These are phyloP conservation scores for Spinacia oleracea DNA, from an alignment of 179 eudicot species.

Conservation along the genomic window DNA sequence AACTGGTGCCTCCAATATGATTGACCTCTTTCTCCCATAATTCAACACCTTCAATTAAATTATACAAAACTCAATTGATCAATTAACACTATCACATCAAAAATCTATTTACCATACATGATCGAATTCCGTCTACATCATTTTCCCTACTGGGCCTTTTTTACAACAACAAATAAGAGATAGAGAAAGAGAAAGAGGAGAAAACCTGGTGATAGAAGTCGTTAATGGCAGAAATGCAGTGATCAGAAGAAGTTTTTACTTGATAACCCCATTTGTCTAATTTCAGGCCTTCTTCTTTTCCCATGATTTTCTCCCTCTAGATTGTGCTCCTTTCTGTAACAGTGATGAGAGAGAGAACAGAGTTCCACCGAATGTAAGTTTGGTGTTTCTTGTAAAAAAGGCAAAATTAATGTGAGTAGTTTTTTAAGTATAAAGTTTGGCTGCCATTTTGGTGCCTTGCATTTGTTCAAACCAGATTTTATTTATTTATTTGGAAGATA, in stretches of 20 bases:
- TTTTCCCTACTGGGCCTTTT: neutral
- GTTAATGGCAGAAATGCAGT: conserved; percentile 74
- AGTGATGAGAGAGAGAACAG: too few relatives aligned
- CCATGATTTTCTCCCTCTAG: conserved; percentile 23
- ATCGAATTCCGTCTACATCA: neutral
- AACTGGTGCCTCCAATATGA: conserved; percentile 61
- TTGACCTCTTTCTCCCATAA: conserved; percentile 64
- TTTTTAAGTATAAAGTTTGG: neutral
- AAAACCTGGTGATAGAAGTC: conserved; percentile 70
- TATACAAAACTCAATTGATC: neutral
- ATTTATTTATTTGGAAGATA: too few relatives aligned
- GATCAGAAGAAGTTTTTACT: conserved; percentile 64
- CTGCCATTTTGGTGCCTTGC: neutral
- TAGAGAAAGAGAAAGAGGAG: neutral
- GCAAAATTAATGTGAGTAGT: neutral
- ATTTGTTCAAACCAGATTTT: neutral
- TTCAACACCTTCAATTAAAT: conserved; percentile 44
- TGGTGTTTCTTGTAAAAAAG: neutral
- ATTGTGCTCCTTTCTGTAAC: neutral
- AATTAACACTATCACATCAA: neutral
- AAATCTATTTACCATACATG: too few relatives aligned
- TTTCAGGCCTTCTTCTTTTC: conserved; percentile 30
- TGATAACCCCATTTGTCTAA: conserved; percentile 73
- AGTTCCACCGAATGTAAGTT: neutral
- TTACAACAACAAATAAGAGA: neutral